phyloP scores from a whole-genome alignment of 352 stramenopile species.

The Phytophthora litchii region DNA sequence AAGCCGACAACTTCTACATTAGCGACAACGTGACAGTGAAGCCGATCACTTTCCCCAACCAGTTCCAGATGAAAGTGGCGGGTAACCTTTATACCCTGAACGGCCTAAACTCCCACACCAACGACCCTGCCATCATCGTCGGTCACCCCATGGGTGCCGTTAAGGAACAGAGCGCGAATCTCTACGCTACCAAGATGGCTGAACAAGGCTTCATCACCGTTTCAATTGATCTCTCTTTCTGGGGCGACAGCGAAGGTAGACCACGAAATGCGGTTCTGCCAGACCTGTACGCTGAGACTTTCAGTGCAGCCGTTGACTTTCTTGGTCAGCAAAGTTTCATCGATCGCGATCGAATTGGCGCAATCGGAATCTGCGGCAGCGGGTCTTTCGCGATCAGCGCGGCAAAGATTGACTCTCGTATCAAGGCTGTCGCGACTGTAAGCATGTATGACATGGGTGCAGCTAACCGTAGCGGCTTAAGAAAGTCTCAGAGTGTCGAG shows the following conservation, averaged over 20 bases:
- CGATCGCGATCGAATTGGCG: constrained; percentile 19
- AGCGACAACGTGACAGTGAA: constrained; percentile 20
- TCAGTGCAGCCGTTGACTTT: constrained; percentile 27
- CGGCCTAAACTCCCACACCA: background rate
- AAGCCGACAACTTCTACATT: constrained; percentile 24
- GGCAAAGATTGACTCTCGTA: constrained; percentile 27
- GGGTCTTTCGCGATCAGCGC: constrained; percentile 22
- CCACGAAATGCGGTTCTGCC: constrained; percentile 11
- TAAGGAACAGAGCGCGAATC: constrained; percentile 29
- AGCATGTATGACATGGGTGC: constrained; percentile 31
- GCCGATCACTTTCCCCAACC: constrained; percentile 18
- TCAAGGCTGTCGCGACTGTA: constrained; percentile 23
- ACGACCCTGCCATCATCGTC: constrained; percentile 9
- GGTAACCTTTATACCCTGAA: constrained; percentile 20
- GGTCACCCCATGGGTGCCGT: constrained; percentile 28
- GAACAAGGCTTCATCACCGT: constrained; percentile 26
- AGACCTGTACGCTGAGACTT: constrained; percentile 25
- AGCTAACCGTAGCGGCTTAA: constrained; percentile 11
- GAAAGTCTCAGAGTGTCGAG: constrained; percentile 7
- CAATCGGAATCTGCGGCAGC: constrained; percentile 25
- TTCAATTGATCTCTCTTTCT: constrained; percentile 22
- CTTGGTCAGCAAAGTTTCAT: constrained; percentile 17
- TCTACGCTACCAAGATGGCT: constrained; percentile 30
- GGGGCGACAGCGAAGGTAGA: constrained; percentile 21
- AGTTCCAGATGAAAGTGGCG: constrained; percentile 15